A percentile compares a stretch with the other conserved stretches of the same genome.
phyloP scores from a whole-genome alignment of 1,139 yeast genomes.

The Hansenula sp. region DNA sequence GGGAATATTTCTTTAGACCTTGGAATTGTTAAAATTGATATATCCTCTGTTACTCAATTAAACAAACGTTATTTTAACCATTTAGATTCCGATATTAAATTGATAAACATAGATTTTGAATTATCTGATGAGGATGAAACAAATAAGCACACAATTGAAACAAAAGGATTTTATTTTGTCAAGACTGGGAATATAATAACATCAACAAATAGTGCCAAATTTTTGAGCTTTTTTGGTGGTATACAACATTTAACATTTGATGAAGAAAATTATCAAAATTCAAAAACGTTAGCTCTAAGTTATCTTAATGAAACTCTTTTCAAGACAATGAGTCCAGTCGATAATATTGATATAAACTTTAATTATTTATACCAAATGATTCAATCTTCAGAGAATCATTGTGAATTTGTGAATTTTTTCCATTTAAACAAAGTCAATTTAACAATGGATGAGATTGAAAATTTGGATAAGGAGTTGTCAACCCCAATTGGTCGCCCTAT shows the following conservation, averaged over 20 bases:
- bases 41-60: constrained; percentile 21
- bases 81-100: constrained; percentile 26
- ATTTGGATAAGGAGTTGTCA: constrained; percentile 66
- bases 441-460: constrained; percentile 45
- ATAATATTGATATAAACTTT: constrained; percentile 18
- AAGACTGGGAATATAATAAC: constrained; percentile 64
- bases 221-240: constrained; percentile 56
- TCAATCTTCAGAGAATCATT: constrained; percentile 36
- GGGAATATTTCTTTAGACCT: constrained; percentile 19
- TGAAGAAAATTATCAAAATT: constrained; percentile 37
- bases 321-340: constrained; percentile 5
- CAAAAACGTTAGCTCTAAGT: constrained; percentile 34
- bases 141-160: constrained; percentile 43
- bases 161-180: constrained; percentile 69
- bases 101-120: constrained; percentile 25
- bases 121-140: constrained; percentile 32
- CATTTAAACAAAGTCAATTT: constrained; percentile 62
- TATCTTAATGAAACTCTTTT: constrained; percentile 37
- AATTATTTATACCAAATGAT: constrained; percentile 16
- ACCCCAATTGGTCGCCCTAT: constrained; percentile 78
- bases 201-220: constrained; percentile 67
- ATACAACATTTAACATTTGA: constrained; percentile 54
- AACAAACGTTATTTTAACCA: constrained; percentile 23
- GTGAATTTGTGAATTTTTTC: constrained; percentile 69
- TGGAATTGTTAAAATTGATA: constrained; percentile 27